phyloP scores from a whole-genome alignment of 2,329 filamentous ascomycete species.

The Aspergillus felis region DNA sequence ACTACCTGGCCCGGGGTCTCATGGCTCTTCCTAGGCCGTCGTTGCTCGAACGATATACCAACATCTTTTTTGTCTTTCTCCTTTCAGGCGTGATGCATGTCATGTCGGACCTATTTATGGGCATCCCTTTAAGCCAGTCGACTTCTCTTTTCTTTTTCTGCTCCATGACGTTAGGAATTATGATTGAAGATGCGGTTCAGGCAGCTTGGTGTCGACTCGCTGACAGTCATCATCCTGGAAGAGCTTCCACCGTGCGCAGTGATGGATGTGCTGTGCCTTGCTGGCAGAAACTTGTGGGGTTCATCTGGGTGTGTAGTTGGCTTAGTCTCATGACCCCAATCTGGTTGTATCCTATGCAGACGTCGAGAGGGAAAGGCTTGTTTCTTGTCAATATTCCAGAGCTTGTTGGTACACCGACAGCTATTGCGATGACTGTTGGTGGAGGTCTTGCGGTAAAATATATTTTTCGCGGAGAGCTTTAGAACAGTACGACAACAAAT shows the following conservation, averaged over 20 bases:
- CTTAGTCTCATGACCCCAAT: neutral
- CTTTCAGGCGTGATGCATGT: conserved; percentile 25
- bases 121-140: conserved; percentile 11
- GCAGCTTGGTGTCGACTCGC: conserved; percentile 10
- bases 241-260: neutral
- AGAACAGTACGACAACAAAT: neutral
- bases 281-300: neutral
- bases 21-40: conserved; percentile 17
- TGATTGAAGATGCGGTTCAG: conserved; percentile 28
- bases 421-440: neutral
- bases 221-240: neutral
- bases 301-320: neutral
- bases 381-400: neutral
- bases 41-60: conserved; percentile 23
- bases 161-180: conserved; percentile 19
- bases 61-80: conserved; percentile 26
- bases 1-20: conserved; percentile 16
- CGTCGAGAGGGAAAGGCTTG: neutral
- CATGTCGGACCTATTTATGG: conserved; percentile 11
- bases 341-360: neutral
- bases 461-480: neutral
- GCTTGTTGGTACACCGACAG: neutral
- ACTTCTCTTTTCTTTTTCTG: conserved; percentile 23
- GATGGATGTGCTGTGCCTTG: neutral
- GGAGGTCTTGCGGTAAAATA: neutral